Evolutionary conservation across 2,329 filamentous ascomycete genomes (phyloP).

Genomic region (Metarhizium brunneum): DNA sequence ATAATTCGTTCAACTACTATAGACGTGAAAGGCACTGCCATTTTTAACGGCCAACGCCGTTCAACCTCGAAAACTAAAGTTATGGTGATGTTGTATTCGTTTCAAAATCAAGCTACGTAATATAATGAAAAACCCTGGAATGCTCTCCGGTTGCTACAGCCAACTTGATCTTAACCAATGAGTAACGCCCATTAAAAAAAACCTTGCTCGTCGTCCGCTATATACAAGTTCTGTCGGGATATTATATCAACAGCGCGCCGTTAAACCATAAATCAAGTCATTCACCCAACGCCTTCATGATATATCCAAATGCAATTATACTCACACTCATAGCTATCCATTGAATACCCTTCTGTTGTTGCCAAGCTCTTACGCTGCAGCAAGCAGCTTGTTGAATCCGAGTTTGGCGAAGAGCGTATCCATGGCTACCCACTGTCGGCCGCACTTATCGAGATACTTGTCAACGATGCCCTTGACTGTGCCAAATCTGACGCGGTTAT

Average conservation of each 20-base stretch:
- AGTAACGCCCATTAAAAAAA: too few relatives aligned
- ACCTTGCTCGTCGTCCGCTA: not conserved
- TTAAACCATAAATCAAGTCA: not conserved
- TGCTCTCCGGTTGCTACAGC: too few relatives aligned
- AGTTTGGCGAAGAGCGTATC: conserved; percentile 70
- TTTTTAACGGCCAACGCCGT: not conserved
- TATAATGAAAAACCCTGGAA: too few relatives aligned
- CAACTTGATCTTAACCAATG: too few relatives aligned
- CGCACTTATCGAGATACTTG: conserved; percentile 79
- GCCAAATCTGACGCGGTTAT: conserved; percentile 72
- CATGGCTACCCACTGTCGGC: conserved; percentile 90
- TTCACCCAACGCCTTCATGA: not conserved
- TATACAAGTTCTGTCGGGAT: not conserved
- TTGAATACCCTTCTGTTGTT: not conserved
- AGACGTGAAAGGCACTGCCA: not conserved
- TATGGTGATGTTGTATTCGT: not conserved
- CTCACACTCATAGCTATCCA: not conserved
- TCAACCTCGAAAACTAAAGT: not conserved
- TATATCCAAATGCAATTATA: not conserved
- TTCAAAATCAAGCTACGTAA: not conserved
- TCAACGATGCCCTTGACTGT: conserved; percentile 72
- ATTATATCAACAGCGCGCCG: not conserved
- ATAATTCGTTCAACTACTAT: not conserved
- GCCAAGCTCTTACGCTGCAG: conserved; percentile 3
- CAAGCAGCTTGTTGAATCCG: conserved; percentile 36